Base-by-base conservation (phyloP, 2,329 filamentous ascomycete genomes). In the Fusarium tupiense region DNA sequence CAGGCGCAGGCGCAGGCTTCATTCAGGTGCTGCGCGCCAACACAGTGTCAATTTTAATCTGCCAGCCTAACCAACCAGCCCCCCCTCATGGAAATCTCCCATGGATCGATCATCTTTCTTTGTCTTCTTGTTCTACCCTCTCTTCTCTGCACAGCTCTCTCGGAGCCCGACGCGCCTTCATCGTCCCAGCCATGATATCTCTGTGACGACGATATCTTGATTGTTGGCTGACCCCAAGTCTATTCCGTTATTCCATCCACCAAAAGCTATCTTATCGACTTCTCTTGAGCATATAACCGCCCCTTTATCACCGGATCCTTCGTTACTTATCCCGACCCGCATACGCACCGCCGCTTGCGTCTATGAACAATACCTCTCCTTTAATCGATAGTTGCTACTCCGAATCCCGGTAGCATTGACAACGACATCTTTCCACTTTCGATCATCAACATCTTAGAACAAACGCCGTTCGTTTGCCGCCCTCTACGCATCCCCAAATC, bases 51-150 rank as follows among this genome's bases (percentile, higher is more conserved):
- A 47, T 57, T 43, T 41, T n/a, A 41, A 60, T 47, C 40, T 64
- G 29, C 66, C 33, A 50, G 38, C 56, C 61, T 56, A 64, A 70
- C 75, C 74, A 78, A 57, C 77, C 52, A 56, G 20, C 50, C 52
- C 77, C 76, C 76, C 75, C 72, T 71, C 74, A 66, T 67, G 67
- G 60, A 66, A 73, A 77, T 70, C 70, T 73, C 69, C 71, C 70
- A 57, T 52, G 26, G 20, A 43, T 56, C 52, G 14, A 41, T 56
- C 52, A 19, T 74, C 58, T 72, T 37, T 64, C 50, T 59, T 54
- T 41, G 62, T 67, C 64, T 66, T 61, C 66, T 61, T 58, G 67
- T 71, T 71, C 64, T 74, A 60, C 74, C 67, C 62, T 68, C 61
- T 70, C 69, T 68, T 69, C 61, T 72, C 53, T 69, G 59, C 63